These are phyloP conservation scores for Suhomyces terraborum DNA, from an alignment of 1,139 yeast species.

Conservation along the genomic window DNA sequence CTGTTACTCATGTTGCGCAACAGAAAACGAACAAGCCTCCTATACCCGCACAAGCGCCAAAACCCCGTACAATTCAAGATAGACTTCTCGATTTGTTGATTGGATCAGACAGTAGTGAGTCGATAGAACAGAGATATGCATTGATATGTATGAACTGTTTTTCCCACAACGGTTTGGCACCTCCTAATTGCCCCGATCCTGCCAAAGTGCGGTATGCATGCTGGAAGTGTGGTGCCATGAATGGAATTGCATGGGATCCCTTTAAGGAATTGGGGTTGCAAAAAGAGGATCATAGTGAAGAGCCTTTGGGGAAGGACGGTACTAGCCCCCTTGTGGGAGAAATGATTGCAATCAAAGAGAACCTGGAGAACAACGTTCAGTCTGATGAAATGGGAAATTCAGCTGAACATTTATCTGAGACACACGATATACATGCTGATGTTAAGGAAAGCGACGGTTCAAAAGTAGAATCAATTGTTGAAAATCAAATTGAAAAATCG, in stretches of 20 bases:
- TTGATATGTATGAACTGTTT: constrained; percentile 67
- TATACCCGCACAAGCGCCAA: neutral
- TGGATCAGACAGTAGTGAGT: constrained; percentile 71
- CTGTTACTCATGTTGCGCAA: neutral
- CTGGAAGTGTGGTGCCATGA: constrained; percentile 67
- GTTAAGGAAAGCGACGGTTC: neutral
- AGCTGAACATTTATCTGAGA: neutral
- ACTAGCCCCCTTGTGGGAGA: neutral
- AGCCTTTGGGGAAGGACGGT: neutral
- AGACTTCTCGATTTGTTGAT: constrained; percentile 54
- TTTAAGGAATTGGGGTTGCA: constrained; percentile 13
- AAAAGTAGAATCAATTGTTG: neutral
- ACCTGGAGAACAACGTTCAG: neutral
- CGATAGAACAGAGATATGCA: constrained; percentile 67
- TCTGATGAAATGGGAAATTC: neutral
- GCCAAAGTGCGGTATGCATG: constrained; percentile 62
- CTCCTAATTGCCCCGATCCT: constrained; percentile 63
- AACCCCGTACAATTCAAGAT: constrained; percentile 38
- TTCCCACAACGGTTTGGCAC: constrained; percentile 80
- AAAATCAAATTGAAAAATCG: neutral
- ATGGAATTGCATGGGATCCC: constrained; percentile 36
- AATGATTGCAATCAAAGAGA: neutral
- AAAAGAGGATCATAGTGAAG: neutral
- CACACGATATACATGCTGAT: neutral
- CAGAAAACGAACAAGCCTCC: neutral